Conservation (phyloP, 257 asterid genomes). For the Coffea eugenioides region DNA sequence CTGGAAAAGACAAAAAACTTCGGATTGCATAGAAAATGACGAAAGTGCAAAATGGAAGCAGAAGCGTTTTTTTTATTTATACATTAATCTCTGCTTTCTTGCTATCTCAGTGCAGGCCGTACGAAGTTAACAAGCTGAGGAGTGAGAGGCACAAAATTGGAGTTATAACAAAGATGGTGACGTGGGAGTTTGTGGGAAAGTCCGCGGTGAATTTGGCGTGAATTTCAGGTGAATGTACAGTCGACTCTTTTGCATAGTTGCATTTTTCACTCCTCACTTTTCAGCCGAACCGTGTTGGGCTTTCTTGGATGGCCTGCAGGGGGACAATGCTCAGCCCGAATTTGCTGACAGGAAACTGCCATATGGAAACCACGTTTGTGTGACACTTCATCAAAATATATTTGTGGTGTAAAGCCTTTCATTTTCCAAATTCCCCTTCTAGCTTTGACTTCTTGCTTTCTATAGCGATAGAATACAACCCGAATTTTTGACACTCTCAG, state of each 20-base stretch:
- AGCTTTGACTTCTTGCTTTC: too few relatives aligned
- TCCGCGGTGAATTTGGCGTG: conserved; percentile 20
- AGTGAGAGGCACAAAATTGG: conserved; percentile 15
- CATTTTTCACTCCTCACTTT: too few relatives aligned
- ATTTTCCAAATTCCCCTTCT: too few relatives aligned
- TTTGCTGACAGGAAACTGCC: not conserved
- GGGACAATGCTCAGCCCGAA: conserved; percentile 1
- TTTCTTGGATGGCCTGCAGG: conserved; percentile 11
- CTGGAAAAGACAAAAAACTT: conserved; percentile 50
- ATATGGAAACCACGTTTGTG: not conserved
- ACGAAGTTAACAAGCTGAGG: conserved; percentile 16
- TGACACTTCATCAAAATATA: too few relatives aligned
- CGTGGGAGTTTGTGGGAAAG: conserved; percentile 1
- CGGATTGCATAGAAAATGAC: conserved; percentile 45
- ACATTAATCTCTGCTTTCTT: not conserved
- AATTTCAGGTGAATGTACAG: conserved; percentile 4
- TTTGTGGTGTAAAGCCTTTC: too few relatives aligned
- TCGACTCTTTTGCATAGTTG: not conserved
- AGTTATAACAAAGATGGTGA: not conserved
- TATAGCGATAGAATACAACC: too few relatives aligned
- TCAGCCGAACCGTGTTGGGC: not conserved
- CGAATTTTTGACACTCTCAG: too few relatives aligned
- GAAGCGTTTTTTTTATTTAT: not conserved
- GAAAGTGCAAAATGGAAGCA: conserved; percentile 18
- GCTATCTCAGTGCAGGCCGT: conserved; percentile 30